Conservation (phyloP, 306 rosid species). For the Prunus armeniaca region DNA sequence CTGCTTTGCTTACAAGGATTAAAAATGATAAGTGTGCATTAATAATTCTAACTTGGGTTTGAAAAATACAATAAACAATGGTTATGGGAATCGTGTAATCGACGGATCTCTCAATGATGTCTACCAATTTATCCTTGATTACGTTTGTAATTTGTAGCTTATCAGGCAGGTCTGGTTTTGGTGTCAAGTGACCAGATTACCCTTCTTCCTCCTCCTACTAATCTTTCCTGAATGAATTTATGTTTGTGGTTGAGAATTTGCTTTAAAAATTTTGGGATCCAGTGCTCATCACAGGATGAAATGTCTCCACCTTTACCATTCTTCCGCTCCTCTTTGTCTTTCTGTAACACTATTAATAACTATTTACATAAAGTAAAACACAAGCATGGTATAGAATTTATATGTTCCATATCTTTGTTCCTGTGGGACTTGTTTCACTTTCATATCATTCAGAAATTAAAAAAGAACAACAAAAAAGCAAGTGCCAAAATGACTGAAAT, state of each 20-base stretch:
- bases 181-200: constrained; percentile 3
- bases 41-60: constrained; percentile 1
- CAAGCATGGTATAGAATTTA: constrained; percentile 1
- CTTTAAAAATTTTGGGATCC: not conserved
- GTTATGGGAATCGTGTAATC: constrained; percentile 38
- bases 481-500: not conserved
- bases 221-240: not conserved
- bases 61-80: constrained; percentile 25
- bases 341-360: not conserved
- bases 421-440: not conserved
- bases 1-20: constrained; percentile 24
- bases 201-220: not conserved
- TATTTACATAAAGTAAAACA: constrained; percentile 1
- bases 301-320: too few relatives aligned
- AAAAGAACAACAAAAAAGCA: not conserved
- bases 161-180: not conserved
- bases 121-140: constrained; percentile 23
- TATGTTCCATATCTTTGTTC: not conserved
- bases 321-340: too few relatives aligned
- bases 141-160: not conserved
- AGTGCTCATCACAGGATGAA: not conserved
- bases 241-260: not conserved
- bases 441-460: not conserved
- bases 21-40: constrained; percentile 10
- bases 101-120: constrained; percentile 37